phyloP scores from a whole-genome alignment of 2,329 filamentous ascomycete species.

The Diaporthe sp. region DNA sequence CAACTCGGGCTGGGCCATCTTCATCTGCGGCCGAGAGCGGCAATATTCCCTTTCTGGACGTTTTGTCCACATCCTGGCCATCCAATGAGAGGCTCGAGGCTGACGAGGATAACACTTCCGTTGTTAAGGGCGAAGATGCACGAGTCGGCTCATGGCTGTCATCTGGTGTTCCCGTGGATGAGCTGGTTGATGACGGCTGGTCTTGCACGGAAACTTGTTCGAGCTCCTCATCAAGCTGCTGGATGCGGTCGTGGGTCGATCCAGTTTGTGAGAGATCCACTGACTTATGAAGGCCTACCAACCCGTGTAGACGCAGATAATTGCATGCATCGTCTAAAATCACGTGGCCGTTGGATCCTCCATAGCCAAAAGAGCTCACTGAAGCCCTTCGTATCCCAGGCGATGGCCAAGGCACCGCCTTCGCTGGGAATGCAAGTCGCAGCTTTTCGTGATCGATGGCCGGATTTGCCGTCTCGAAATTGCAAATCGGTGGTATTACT shows the following conservation, averaged over 20 bases:
- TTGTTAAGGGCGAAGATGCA: not conserved
- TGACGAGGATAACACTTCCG: not conserved
- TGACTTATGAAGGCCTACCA: conserved; percentile 1
- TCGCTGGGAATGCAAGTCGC: not conserved
- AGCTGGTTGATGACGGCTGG: not conserved
- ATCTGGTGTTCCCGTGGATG: not conserved
- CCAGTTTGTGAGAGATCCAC: not conserved
- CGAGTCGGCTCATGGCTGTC: not conserved
- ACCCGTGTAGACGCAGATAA: not conserved
- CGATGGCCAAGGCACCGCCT: conserved; percentile 14
- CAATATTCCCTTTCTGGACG: not conserved
- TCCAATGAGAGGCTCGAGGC: not conserved
- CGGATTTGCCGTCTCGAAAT: conserved; percentile 60
- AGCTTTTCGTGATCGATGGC: not conserved
- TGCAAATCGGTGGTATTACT: conserved; percentile 60
- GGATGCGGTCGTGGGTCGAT: not conserved
- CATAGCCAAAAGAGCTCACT: conserved; percentile 19
- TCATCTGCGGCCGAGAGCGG: conserved; percentile 3
- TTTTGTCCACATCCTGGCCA: not conserved
- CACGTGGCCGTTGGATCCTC: conserved; percentile 17
- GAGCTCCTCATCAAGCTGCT: not conserved
- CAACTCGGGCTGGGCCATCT: conserved; percentile 2
- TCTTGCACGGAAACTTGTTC: not conserved
- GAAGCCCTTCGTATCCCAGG: conserved; percentile 7
- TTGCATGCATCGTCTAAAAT: conserved; percentile 9